Base-by-base conservation (phyloP, 495 filamentous ascomycete genomes). In the Penicillium canescens region DNA sequence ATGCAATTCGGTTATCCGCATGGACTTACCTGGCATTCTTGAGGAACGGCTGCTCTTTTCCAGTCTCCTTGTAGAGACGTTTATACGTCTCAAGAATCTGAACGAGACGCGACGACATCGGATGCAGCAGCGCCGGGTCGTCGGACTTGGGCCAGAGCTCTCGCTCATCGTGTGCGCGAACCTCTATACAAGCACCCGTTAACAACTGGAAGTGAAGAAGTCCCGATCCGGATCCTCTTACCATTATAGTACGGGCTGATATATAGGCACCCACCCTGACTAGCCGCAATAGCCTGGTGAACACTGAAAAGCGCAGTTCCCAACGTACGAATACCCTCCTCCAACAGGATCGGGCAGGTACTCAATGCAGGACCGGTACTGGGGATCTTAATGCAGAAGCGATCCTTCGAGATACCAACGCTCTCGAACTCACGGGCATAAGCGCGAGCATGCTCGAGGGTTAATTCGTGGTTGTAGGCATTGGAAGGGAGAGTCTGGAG, bases 331-430 rank as follows among this genome's bases (percentile, higher is more conserved):
- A 83, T 79, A 0, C 77, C 78, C 42, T 70, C 54, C 8, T 57
- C 60, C 49, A 79, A 67, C 14, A 87, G 65, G 24, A 69, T 69
- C 8, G 70, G 69, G 59, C 80, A 84, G 14, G 78, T 82, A 53
- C 74, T 76, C 12, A 85, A 57, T 5, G 81, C 84, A 46, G 83
- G 79, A 65, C 80, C 82, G 1, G 82, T 86, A 13, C 73, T 65
- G 2, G 82, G 79, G 42, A 86, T 77, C 56, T 86, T 86, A 63
- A 85, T 79, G 45, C 78, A 83, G 41, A 85, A 67, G 47, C 80
- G 72, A 39, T 75, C 74, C 43, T 69, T 65, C 35, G 64, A 52
- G 44, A 77, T 71, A 24, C 71, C 70, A 1, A 59, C 70, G 6
- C 56, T 61, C 44, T 63, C 66, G 41, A 75, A 74, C 53, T 75